Evolutionary conservation across 352 stramenopile genomes (phyloP).

Genomic region (Phytopythium litorale): DNA sequence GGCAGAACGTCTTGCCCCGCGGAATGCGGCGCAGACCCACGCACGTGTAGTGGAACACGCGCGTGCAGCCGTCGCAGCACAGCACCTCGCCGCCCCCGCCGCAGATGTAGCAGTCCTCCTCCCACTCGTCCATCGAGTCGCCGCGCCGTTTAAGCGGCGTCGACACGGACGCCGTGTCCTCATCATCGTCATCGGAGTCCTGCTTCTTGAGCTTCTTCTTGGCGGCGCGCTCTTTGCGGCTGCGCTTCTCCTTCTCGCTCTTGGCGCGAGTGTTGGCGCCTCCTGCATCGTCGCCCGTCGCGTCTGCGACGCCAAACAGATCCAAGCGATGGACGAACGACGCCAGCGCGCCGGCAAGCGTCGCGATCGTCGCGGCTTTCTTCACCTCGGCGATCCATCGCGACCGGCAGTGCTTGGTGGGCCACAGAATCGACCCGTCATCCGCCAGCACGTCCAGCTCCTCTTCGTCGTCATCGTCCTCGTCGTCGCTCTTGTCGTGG

Average conservation of each 20-base stretch:
- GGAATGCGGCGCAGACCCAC: conserved; percentile 70
- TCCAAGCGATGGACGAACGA: conserved; percentile 72
- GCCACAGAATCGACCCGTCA: conserved; percentile 66
- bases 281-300: conserved; percentile 31
- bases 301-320: conserved; percentile 54
- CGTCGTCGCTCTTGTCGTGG: conserved; percentile 63
- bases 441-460: conserved; percentile 49
- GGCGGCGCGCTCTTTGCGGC: conserved; percentile 57
- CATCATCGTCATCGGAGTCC: conserved; percentile 44
- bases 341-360: conserved; percentile 51
- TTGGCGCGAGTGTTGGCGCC: conserved; percentile 50
- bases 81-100: conserved; percentile 79
- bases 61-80: conserved; percentile 89
- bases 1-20: conserved; percentile 84
- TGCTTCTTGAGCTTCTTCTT: conserved; percentile 71
- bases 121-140: conserved; percentile 78
- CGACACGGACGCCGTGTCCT: conserved; percentile 8
- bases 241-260: conserved; percentile 67
- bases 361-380: conserved; percentile 41
- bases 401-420: conserved; percentile 58
- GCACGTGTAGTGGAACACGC: conserved; percentile 91
- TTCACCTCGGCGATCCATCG: conserved; percentile 71
- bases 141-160: conserved; percentile 11
- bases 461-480: conserved; percentile 79
- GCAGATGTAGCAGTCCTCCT: conserved; percentile 90